Evolutionary conservation across 352 stramenopile genomes (phyloP).

Genomic region (Paralagenidium karlingii): DNA sequence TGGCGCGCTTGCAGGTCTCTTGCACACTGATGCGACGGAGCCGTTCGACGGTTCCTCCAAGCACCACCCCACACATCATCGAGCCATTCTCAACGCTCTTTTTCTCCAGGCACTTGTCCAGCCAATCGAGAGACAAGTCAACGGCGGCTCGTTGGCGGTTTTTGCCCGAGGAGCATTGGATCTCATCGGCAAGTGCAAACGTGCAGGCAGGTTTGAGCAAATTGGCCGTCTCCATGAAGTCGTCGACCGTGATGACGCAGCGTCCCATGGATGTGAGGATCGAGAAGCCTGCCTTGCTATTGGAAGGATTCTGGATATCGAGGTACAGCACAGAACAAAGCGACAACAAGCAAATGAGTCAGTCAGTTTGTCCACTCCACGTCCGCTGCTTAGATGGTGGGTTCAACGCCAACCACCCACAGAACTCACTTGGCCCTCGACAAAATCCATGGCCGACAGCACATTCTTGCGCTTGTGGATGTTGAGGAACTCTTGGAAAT

Average conservation of each 20-base stretch:
- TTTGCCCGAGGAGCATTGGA: constrained; percentile 27
- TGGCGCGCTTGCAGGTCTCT: constrained; percentile 53
- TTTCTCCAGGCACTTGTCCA: constrained; percentile 37
- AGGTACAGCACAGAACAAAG: constrained; percentile 1
- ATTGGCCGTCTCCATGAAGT: constrained; percentile 47
- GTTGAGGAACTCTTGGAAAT: constrained; percentile 39
- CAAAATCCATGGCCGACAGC: constrained; percentile 63
- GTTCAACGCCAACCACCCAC: no score
- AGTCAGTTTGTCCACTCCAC: no score
- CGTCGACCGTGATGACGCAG: constrained; percentile 18
- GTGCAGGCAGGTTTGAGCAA: constrained; percentile 39
- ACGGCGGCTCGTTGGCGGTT: constrained; percentile 60
- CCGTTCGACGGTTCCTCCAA: constrained; percentile 41
- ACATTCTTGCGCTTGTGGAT: constrained; percentile 28
- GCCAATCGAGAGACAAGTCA: constrained; percentile 50
- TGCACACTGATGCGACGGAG: constrained; percentile 32
- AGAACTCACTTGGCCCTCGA: constrained; percentile 21
- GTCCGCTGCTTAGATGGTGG: not conserved
- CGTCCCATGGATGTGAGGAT: constrained; percentile 45
- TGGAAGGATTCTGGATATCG: constrained; percentile 39
- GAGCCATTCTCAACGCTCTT: constrained; percentile 5
- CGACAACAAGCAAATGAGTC: not conserved
- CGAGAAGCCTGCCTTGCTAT: constrained; percentile 34
- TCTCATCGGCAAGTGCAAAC: constrained; percentile 56
- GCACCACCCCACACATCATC: constrained; percentile 45